These are phyloP conservation scores for Fusarium armeniacum DNA, from an alignment of 2,329 filamentous ascomycete species.

Conservation along the genomic window DNA sequence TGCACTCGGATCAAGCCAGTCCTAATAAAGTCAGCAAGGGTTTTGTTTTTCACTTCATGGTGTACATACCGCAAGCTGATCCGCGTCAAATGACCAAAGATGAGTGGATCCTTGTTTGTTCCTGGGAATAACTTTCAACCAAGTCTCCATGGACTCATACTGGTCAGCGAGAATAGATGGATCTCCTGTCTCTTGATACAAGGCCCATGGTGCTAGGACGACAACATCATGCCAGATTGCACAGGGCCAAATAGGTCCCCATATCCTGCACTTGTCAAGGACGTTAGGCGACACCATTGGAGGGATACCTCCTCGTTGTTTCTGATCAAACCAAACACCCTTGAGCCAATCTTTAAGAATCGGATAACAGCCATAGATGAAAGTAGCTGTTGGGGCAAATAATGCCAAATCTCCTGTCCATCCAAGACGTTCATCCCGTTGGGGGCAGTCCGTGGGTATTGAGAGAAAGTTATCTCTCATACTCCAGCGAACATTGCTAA, in stretches of 20 bases:
- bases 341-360: slow-evolving; percentile 53
- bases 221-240: slow-evolving; percentile 62
- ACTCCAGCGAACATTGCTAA: slow-evolving; percentile 68
- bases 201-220: slow-evolving; percentile 58
- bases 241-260: slow-evolving; percentile 47
- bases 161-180: slow-evolving; percentile 55
- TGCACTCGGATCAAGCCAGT: slow-evolving; percentile 65
- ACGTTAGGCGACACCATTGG: slow-evolving; percentile 44
- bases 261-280: slow-evolving; percentile 20
- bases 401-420: slow-evolving; percentile 68
- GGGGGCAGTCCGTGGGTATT: slow-evolving; percentile 70
- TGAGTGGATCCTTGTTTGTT: slow-evolving; percentile 53
- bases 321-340: slow-evolving; percentile 35
- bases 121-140: slow-evolving; percentile 55
- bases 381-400: slow-evolving; percentile 64
- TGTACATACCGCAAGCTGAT: slow-evolving; percentile 43
- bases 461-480: slow-evolving; percentile 72
- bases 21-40: slow-evolving; percentile 50
- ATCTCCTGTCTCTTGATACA: slow-evolving; percentile 59
- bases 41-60: rapidly evolving
- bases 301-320: slow-evolving; percentile 35
- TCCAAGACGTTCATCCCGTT: slow-evolving; percentile 67
- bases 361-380: slow-evolving; percentile 63
- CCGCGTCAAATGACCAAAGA: slow-evolving; percentile 55
- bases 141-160: slow-evolving; percentile 57